Conservation (phyloP, 208 protist genomes). For the Leishmania amazonensis region DNA sequence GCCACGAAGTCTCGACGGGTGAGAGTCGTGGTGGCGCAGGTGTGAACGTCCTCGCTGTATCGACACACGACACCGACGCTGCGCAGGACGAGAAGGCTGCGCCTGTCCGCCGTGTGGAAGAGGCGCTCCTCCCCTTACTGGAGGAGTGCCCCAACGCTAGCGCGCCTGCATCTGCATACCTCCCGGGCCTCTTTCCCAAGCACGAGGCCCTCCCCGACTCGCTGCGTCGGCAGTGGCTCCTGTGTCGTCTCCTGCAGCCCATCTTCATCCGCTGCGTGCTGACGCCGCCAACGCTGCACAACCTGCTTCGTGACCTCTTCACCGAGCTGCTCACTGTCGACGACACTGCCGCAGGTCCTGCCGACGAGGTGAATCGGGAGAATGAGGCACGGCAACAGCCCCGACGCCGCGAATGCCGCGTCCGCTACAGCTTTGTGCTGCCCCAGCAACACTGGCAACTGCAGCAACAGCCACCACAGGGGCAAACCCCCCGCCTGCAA, state of each 20-base stretch:
- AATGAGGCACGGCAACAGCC: not conserved
- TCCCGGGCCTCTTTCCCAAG: not conserved
- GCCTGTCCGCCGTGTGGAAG: not conserved
- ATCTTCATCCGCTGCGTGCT: slow-evolving; percentile 20
- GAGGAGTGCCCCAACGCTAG: not conserved
- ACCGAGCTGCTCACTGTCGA: slow-evolving; percentile 2
- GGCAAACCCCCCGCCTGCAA: slow-evolving; percentile 4
- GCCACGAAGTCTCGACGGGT: not conserved
- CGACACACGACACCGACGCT: not conserved
- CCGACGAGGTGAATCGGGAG: not conserved
- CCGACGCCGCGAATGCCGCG: slow-evolving; percentile 8
- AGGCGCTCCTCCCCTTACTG: slow-evolving; percentile 6
- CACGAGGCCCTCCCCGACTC: slow-evolving; percentile 4
- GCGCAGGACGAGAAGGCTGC: not conserved
- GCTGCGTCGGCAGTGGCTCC: slow-evolving; percentile 23
- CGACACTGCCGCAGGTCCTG: not conserved
- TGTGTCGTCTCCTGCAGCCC: slow-evolving; percentile 28
- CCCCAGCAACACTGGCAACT: slow-evolving; percentile 7
- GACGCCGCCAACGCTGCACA: slow-evolving; percentile 17
- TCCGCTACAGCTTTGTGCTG: slow-evolving; percentile 31
- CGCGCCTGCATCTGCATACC: not conserved
- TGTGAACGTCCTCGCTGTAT: not conserved
- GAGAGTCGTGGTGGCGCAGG: not conserved
- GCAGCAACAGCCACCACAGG: slow-evolving; percentile 8
- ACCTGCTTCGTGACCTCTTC: slow-evolving; percentile 15